Percentiles rank a stretch among this genome's conserved stretches.
Evolutionary conservation across 768 basidiomycete species (phyloP).

Genomic region (Gloeopeniophorella convolvens): DNA sequence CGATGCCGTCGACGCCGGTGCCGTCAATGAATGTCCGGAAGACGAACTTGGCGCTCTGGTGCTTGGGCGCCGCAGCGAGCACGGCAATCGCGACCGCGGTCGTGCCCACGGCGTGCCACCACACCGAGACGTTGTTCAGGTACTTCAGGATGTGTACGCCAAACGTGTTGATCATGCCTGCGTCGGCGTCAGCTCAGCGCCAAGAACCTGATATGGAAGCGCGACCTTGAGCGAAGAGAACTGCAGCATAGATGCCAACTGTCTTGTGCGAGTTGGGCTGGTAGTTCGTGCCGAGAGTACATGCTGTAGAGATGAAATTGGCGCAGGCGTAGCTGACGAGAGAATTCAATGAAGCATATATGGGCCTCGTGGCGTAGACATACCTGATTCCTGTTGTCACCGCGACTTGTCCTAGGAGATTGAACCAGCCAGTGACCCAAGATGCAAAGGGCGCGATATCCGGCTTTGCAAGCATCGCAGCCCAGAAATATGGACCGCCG

Average conservation of each 20-base stretch:
- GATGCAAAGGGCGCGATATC: slow-evolving; percentile 57
- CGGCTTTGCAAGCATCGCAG: slow-evolving; percentile 63
- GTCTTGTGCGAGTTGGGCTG: slow-evolving; percentile 50
- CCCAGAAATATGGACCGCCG: slow-evolving; percentile 77
- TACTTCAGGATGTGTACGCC: slow-evolving; percentile 58
- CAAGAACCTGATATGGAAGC: background rate
- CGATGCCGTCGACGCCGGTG: slow-evolving; percentile 45
- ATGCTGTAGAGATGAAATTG: slow-evolving; percentile 59
- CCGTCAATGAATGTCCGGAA: slow-evolving; percentile 66
- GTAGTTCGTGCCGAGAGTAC: slow-evolving; percentile 53
- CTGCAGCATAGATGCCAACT: slow-evolving; percentile 64
- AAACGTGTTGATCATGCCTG: slow-evolving; percentile 66
- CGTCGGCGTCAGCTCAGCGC: background rate
- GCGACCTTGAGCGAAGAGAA: slow-evolving; percentile 59
- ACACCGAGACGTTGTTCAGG: slow-evolving; percentile 67
- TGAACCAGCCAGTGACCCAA: slow-evolving; percentile 75
- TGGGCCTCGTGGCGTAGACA: background rate
- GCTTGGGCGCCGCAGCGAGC: slow-evolving; percentile 63
- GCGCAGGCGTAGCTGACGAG: slow-evolving; percentile 52
- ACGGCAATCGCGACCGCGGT: slow-evolving; percentile 60
- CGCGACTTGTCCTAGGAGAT: slow-evolving; percentile 68
- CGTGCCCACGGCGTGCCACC: slow-evolving; percentile 71
- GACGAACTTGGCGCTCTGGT: slow-evolving; percentile 63
- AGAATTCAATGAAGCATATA: background rate
- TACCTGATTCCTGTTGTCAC: slow-evolving; percentile 70